Evolutionary conservation across 108 stramenopile species (phyloP).

Genomic region (Licmophora abbreviata): DNA sequence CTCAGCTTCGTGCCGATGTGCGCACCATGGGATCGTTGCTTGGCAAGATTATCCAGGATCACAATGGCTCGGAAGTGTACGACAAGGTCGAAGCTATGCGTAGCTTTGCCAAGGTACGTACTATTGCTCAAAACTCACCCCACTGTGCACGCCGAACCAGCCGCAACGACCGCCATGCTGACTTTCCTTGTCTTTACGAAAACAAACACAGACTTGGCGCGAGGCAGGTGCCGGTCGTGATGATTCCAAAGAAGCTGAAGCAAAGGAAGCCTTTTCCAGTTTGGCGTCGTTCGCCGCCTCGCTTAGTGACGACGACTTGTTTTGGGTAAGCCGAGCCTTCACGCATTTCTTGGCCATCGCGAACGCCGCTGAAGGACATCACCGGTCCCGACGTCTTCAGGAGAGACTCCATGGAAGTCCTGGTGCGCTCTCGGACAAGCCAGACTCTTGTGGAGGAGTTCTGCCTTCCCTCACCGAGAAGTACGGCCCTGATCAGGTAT

Average conservation of each 20-base stretch:
- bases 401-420: conserved; percentile 8
- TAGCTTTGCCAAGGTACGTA: conserved; percentile 42
- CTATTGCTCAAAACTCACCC: neutral
- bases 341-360: conserved; percentile 79
- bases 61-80: conserved; percentile 50
- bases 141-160: neutral
- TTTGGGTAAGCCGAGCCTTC: conserved; percentile 58
- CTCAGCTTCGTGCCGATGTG: conserved; percentile 60
- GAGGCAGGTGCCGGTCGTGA: conserved; percentile 37
- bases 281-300: conserved; percentile 36
- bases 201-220: conserved; percentile 16
- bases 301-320: conserved; percentile 51
- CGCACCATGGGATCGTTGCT: conserved; percentile 70
- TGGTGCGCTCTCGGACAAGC: conserved; percentile 18
- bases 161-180: neutral
- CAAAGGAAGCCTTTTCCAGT: conserved; percentile 32
- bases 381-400: conserved; percentile 48
- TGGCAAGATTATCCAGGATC: conserved; percentile 55
- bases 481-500: conserved; percentile 51
- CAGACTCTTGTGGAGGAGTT: conserved; percentile 50
- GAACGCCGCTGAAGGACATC: conserved; percentile 80
- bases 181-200: neutral
- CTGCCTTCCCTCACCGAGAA: conserved; percentile 42
- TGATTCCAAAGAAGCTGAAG: conserved; percentile 5
- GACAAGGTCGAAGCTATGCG: conserved; percentile 65